These are phyloP conservation scores for Filobasidium uniguttulatum DNA, from an alignment of 1,284 basidiomycete species.

Conservation along the genomic window DNA sequence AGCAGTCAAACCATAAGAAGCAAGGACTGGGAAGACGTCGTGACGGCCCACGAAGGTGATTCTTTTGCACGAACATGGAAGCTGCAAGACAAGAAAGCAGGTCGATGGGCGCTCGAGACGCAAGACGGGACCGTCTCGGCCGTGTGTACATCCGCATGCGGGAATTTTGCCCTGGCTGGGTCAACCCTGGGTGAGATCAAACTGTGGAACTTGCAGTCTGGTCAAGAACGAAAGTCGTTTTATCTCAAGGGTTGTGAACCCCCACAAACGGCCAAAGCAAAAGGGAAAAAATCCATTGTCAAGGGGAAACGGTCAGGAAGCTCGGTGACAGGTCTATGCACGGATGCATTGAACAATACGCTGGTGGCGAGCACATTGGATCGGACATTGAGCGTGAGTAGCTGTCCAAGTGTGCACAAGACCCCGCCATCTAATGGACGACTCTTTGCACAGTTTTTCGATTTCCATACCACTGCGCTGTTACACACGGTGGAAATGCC, in stretches of 20 bases:
- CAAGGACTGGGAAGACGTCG: slow-evolving; percentile 95
- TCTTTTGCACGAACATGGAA: slow-evolving; percentile 71
- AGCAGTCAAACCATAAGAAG: slow-evolving; percentile 66
- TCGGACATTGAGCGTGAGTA: slow-evolving; percentile 69
- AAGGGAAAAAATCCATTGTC: slow-evolving; percentile 27
- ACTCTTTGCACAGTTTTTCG: slow-evolving; percentile 78
- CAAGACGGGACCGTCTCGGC: slow-evolving; percentile 39
- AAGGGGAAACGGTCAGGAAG: slow-evolving; percentile 44
- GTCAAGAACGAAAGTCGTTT: slow-evolving; percentile 67
- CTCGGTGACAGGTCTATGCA: slow-evolving; percentile 65
- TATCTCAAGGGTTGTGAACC: slow-evolving; percentile 46
- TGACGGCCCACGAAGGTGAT: slow-evolving; percentile 77
- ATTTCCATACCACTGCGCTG: slow-evolving; percentile 73
- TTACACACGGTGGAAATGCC: slow-evolving; percentile 55
- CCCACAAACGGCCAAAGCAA: slow-evolving; percentile 44
- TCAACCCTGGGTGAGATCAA: slow-evolving; percentile 63
- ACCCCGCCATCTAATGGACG: not conserved
- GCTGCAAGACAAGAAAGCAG: slow-evolving; percentile 65
- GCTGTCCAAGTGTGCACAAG: not conserved
- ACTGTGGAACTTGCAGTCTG: slow-evolving; percentile 96
- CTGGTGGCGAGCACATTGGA: slow-evolving; percentile 75
- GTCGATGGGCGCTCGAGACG: slow-evolving; percentile 46
- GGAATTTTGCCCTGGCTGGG: slow-evolving; percentile 83
- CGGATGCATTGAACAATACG: slow-evolving; percentile 68
- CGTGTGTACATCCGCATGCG: slow-evolving; percentile 86